Percentiles rank a stretch among this genome's conserved stretches.
phyloP scores from a whole-genome alignment of 106 monocot genomes.

The Allium sativum region DNA sequence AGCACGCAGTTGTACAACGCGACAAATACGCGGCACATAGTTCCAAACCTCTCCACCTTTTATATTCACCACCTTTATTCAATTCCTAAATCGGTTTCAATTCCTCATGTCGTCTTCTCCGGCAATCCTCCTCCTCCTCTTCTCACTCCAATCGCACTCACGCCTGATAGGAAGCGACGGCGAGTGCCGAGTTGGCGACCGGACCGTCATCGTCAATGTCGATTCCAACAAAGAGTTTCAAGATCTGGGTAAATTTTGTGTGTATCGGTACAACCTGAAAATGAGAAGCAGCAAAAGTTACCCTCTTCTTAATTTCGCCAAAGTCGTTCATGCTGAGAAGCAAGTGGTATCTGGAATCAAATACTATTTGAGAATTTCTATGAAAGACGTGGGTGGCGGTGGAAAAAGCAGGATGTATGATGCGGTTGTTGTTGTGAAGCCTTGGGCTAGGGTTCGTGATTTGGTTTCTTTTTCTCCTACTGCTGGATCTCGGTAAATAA shows the following conservation, averaged over 20 bases:
- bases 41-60: neutral
- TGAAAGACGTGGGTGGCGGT: neutral
- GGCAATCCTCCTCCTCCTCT: conserved; percentile 2
- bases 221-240: conserved; percentile 20
- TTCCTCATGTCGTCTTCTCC: neutral
- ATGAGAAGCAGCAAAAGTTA: neutral
- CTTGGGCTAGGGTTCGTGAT: conserved; percentile 15
- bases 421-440: conserved; percentile 40
- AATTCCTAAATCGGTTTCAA: neutral
- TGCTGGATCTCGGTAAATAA: neutral
- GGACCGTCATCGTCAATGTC: conserved; percentile 20
- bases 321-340: conserved; percentile 14
- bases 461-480: conserved; percentile 32
- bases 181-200: conserved; percentile 15
- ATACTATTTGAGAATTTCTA: conserved; percentile 22
- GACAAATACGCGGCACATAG: conserved; percentile 1
- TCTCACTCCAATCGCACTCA: neutral
- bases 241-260: conserved; percentile 25
- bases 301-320: conserved; percentile 14
- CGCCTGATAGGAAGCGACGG: neutral
- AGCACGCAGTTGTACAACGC: neutral
- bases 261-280: conserved; percentile 26
- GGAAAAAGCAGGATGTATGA: conserved; percentile 14
- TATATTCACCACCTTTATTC: neutral
- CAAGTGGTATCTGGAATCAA: conserved; percentile 36